A percentile compares a stretch with the other conserved stretches of the same genome.
phyloP scores from a whole-genome alignment of 257 asterid species.

The Euphrasia confusa region DNA sequence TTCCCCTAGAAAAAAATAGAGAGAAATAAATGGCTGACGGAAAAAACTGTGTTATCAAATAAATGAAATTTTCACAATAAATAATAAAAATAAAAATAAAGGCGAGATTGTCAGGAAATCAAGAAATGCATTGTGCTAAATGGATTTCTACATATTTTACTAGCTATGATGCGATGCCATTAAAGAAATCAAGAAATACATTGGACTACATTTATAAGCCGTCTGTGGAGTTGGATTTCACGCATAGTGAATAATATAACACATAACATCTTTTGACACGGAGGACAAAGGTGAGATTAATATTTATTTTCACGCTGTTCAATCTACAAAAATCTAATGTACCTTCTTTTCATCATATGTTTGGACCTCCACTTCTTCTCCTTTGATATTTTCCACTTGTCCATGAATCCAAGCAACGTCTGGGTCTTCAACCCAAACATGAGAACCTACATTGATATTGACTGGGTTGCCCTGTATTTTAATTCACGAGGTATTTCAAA shows the following conservation, averaged over 20 bases:
- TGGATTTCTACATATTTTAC: too few species aligned
- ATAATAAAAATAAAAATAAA: too few species aligned
- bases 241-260: neutral
- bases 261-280: conserved; percentile 3
- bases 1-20: too few species aligned
- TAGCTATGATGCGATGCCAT: too few species aligned
- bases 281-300: neutral
- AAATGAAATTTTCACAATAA: too few species aligned
- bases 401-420: conserved; percentile 71
- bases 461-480: conserved; percentile 61
- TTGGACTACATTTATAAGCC: too few species aligned
- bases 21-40: too few species aligned
- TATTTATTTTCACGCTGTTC: conserved; percentile 1
- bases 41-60: too few species aligned
- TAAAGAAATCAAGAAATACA: too few species aligned
- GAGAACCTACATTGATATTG: conserved; percentile 66
- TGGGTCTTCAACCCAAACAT: conserved; percentile 76
- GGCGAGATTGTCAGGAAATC: too few species aligned
- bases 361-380: conserved; percentile 50
- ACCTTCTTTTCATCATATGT: conserved; percentile 62
- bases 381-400: conserved; percentile 52
- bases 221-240: too few species aligned
- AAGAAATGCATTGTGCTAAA: too few species aligned
- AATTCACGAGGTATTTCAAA: conserved; percentile 24
- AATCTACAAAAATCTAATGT: conserved; percentile 21